phyloP scores from a whole-genome alignment of 306 rosid species.

The Rosa multiflora region DNA sequence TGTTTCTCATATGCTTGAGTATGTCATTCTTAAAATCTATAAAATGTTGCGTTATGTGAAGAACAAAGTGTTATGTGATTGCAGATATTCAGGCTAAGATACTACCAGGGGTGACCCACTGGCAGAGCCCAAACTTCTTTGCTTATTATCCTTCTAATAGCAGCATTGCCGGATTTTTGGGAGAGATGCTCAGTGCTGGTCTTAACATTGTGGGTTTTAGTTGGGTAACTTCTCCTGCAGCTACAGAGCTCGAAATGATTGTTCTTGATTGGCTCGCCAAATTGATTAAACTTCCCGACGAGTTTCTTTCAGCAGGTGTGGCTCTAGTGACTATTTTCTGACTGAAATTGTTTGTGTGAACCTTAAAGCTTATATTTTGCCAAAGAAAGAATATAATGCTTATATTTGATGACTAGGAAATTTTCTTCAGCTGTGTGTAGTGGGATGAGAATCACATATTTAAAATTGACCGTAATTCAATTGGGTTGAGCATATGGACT shows the following conservation, averaged over 20 bases:
- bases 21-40: too few species aligned
- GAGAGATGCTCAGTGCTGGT: conserved; percentile 98
- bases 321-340: not conserved
- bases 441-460: not conserved
- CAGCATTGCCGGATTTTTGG: conserved; percentile 90
- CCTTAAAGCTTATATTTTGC: too few species aligned
- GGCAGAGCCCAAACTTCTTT: conserved; percentile 97
- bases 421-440: not conserved
- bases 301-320: conserved; percentile 74
- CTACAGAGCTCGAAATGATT: conserved; percentile 90
- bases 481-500: conserved; percentile 13
- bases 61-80: conserved; percentile 19
- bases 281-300: conserved; percentile 56
- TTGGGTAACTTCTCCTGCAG: conserved; percentile 97
- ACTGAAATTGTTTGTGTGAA: not conserved
- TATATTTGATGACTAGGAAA: not conserved
- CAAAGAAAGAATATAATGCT: not conserved
- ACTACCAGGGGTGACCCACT: conserved; percentile 94
- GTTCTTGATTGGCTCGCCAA: conserved; percentile 96
- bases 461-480: not conserved
- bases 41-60: not conserved
- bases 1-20: not conserved
- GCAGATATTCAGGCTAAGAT: conserved; percentile 83
- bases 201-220: conserved; percentile 89
- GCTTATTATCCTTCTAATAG: conserved; percentile 94